These are phyloP conservation scores for Neurospora sp. DNA, from an alignment of 495 filamentous ascomycete species.

Conservation along the genomic window DNA sequence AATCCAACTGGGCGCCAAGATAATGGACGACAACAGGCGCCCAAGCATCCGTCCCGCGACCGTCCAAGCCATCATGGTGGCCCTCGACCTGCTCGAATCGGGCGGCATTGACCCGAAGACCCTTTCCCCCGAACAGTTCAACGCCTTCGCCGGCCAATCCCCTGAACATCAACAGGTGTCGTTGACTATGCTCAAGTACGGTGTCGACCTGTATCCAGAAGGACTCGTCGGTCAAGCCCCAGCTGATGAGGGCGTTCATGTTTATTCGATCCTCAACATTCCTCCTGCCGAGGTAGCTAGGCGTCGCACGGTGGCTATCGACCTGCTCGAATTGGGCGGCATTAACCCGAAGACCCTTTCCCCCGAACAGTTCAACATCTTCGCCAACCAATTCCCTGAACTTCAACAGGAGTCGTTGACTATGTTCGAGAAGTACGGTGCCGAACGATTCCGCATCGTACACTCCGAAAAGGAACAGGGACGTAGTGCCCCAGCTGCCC, in stretches of 20 bases:
- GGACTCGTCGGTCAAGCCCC: slow-evolving; percentile 7
- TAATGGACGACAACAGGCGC: neutral
- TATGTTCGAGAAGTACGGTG: slow-evolving; percentile 36
- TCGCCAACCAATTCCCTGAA: slow-evolving; percentile 37
- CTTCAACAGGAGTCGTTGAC: slow-evolving; percentile 34
- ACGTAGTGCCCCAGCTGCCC: slow-evolving; percentile 14
- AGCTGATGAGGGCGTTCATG: slow-evolving; percentile 1
- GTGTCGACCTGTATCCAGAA: too few relatives aligned
- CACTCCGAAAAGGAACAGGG: slow-evolving; percentile 26
- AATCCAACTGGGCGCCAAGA: neutral
- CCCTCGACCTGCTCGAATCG: slow-evolving; percentile 27
- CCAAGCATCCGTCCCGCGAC: too few relatives aligned
- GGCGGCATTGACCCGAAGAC: slow-evolving; percentile 28
- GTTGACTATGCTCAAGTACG: slow-evolving; percentile 33
- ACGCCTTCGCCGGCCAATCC: slow-evolving; percentile 39
- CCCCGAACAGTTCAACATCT: slow-evolving; percentile 39
- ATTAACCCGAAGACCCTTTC: slow-evolving; percentile 34
- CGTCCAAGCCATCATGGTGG: slow-evolving; percentile 8
- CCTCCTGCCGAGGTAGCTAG: slow-evolving; percentile 32
- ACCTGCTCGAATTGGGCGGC: slow-evolving; percentile 22
- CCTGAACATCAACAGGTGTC: slow-evolving; percentile 35
- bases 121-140: slow-evolving; percentile 38
- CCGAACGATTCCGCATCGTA: slow-evolving; percentile 35
- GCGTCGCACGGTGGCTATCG: slow-evolving; percentile 29
- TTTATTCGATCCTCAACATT: slow-evolving; percentile 25